phyloP scores from a whole-genome alignment of 2,329 filamentous ascomycete species.

The Chrysosporium keratinophilum region DNA sequence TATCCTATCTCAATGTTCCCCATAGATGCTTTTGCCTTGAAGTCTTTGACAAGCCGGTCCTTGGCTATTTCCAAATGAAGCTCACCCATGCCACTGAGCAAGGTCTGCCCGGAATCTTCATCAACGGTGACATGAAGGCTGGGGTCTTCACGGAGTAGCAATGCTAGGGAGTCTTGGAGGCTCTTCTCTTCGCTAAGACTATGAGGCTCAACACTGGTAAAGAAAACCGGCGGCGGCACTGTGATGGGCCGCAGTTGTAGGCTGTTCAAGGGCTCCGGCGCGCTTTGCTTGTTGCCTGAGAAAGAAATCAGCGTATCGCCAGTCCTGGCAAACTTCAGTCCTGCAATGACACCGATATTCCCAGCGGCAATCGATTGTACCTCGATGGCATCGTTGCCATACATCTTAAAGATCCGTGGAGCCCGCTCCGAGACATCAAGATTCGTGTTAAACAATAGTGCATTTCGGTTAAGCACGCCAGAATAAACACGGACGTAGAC shows the following conservation, averaged over 20 bases:
- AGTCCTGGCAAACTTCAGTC: constrained; percentile 81
- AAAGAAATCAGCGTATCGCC: constrained; percentile 83
- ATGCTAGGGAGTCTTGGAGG: constrained; percentile 62
- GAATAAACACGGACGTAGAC: constrained; percentile 91
- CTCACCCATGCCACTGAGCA: constrained; percentile 91
- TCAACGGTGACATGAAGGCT: constrained; percentile 77
- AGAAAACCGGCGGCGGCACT: constrained; percentile 89
- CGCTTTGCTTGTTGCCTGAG: constrained; percentile 51
- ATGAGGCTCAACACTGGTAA: constrained; percentile 80
- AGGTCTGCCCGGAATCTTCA: constrained; percentile 83
- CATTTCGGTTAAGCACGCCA: constrained; percentile 63
- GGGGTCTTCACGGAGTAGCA: constrained; percentile 82
- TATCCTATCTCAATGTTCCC: constrained; percentile 93
- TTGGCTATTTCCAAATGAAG: constrained; percentile 88
- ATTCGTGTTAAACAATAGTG: constrained; percentile 76
- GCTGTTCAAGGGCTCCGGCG: constrained; percentile 58
- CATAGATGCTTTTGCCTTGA: constrained; percentile 76
- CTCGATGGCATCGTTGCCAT: constrained; percentile 76
- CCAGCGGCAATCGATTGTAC: constrained; percentile 69
- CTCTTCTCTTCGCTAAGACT: constrained; percentile 69
- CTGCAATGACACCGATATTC: constrained; percentile 87
- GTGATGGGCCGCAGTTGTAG: constrained; percentile 79
- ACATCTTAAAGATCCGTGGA: constrained; percentile 76
- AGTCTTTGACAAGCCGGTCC: constrained; percentile 75
- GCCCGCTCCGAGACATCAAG: constrained; percentile 68